phyloP scores from a whole-genome alignment of 495 filamentous ascomycete species.

The Margaritispora aquatica region DNA sequence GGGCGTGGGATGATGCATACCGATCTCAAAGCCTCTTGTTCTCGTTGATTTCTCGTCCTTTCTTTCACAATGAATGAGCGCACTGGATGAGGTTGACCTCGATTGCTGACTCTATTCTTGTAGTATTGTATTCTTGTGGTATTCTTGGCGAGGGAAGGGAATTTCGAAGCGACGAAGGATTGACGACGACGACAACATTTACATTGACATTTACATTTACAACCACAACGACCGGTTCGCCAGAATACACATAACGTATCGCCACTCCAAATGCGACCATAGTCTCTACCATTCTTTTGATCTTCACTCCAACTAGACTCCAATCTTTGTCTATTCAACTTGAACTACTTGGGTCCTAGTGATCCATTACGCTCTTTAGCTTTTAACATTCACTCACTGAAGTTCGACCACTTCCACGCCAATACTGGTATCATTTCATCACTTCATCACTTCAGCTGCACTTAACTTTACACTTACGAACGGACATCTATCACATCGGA shows the following conservation, averaged over 20 bases:
- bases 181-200: too few relatives aligned
- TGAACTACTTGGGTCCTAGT: slow-evolving; percentile 19
- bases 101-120: slow-evolving; percentile 13
- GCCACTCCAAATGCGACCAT: slow-evolving; percentile 9
- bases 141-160: slow-evolving; percentile 1
- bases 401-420: slow-evolving; percentile 18
- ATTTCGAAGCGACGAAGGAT: not conserved
- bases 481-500: not conserved
- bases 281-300: not conserved
- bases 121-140: slow-evolving; percentile 6
- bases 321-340: slow-evolving; percentile 16
- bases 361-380: slow-evolving; percentile 22
- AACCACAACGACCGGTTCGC: not conserved
- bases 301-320: slow-evolving; percentile 5
- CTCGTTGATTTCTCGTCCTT: slow-evolving; percentile 1
- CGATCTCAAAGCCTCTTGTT: not conserved
- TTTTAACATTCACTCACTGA: slow-evolving; percentile 9
- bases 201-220: too few relatives aligned
- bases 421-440: slow-evolving; percentile 1
- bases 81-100: slow-evolving; percentile 15
- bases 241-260: slow-evolving; percentile 8
- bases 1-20: not conserved
- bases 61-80: not conserved
- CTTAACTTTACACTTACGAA: not conserved
- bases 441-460: slow-evolving; percentile 1